A percentile compares a stretch with the other conserved stretches of the same genome.
Evolutionary conservation across 2,329 filamentous ascomycete genomes (phyloP).

Genomic region (Coniochaeta pulveracea): DNA sequence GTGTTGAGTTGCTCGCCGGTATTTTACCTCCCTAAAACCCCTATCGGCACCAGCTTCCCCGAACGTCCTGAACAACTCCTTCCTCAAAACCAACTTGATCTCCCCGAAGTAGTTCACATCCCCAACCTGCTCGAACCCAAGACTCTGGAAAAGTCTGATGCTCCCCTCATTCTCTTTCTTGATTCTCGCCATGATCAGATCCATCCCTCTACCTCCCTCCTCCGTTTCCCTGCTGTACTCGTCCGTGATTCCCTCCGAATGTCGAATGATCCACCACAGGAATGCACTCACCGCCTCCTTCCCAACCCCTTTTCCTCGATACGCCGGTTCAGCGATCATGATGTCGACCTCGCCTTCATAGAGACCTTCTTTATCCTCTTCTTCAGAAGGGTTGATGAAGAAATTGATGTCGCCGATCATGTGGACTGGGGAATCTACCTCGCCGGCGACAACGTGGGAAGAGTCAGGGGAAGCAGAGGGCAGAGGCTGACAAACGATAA

Average conservation of each 20-base stretch:
- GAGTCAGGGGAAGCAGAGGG: not conserved
- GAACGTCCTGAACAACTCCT: slow-evolving; percentile 9
- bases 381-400: slow-evolving; percentile 56
- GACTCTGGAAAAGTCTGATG: slow-evolving; percentile 34
- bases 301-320: slow-evolving; percentile 55
- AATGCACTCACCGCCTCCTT: slow-evolving; percentile 55
- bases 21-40: slow-evolving; percentile 14
- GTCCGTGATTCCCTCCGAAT: slow-evolving; percentile 40
- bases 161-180: slow-evolving; percentile 43
- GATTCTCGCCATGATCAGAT: slow-evolving; percentile 29
- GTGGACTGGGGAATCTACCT: slow-evolving; percentile 38
- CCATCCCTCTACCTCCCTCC: not conserved
- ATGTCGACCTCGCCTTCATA: slow-evolving; percentile 68
- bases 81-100: slow-evolving; percentile 34
- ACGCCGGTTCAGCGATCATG: slow-evolving; percentile 59
- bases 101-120: slow-evolving; percentile 50
- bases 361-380: slow-evolving; percentile 27
- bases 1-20: slow-evolving; percentile 7
- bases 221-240: slow-evolving; percentile 31
- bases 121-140: slow-evolving; percentile 41
- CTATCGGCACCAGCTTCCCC: slow-evolving; percentile 6
- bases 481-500: slow-evolving; percentile 61
- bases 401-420: slow-evolving; percentile 75
- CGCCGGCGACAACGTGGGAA: slow-evolving; percentile 18
- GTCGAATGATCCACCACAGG: slow-evolving; percentile 51